These are phyloP conservation scores for Ogataea methylovora DNA, from an alignment of 805 yeast genomes.

Conservation along the genomic window DNA sequence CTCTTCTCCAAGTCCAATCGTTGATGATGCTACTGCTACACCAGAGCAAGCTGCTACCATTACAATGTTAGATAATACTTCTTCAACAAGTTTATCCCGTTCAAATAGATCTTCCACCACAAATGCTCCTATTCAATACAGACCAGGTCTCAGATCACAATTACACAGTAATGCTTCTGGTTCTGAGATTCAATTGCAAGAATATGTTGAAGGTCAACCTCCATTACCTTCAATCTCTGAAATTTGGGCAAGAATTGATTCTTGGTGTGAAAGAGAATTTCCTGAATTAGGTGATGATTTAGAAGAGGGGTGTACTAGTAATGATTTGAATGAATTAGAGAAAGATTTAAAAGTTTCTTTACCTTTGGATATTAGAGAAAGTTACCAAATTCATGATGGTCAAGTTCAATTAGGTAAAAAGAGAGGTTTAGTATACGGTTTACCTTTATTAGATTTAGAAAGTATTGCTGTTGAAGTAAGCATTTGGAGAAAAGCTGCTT, in stretches of 20 bases:
- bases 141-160: conserved; percentile 32
- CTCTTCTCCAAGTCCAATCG: conserved; percentile 28
- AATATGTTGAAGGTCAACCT: conserved; percentile 36
- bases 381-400: conserved; percentile 81
- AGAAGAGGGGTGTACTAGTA: conserved; percentile 68
- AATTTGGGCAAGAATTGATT: conserved; percentile 86
- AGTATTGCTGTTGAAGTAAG: conserved; percentile 73
- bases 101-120: conserved; percentile 30
- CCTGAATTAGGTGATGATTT: conserved; percentile 78
- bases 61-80: conserved; percentile 23
- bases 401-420: conserved; percentile 74
- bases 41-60: conserved; percentile 18
- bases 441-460: conserved; percentile 73
- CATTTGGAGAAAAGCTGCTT: conserved; percentile 75
- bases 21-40: conserved; percentile 19
- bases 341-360: conserved; percentile 65
- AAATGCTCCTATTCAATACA: conserved; percentile 33
- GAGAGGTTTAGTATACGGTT: conserved; percentile 73
- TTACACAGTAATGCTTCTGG: conserved; percentile 15
- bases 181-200: conserved; percentile 53
- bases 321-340: conserved; percentile 79
- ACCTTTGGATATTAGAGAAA: conserved; percentile 79
- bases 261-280: conserved; percentile 71
- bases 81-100: conserved; percentile 27
- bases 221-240: conserved; percentile 59